Evolutionary conservation across 352 stramenopile genomes (phyloP).

Genomic region (Phytopythium litorale): DNA sequence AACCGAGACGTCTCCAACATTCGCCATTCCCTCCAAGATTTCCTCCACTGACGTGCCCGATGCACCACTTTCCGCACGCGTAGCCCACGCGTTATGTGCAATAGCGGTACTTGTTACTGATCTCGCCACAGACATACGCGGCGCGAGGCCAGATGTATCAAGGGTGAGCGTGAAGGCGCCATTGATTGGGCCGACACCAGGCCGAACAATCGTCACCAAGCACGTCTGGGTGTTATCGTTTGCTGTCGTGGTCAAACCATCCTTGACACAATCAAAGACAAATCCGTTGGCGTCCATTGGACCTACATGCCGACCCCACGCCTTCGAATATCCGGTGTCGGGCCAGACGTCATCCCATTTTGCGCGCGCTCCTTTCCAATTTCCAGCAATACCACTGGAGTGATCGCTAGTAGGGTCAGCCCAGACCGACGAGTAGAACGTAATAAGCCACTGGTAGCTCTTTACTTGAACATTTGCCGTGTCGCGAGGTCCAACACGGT

Average conservation of each 20-base stretch:
- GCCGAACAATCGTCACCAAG: constrained; percentile 12
- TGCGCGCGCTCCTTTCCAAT: constrained; percentile 86
- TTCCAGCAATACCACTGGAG: constrained; percentile 78
- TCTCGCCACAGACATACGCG: constrained; percentile 66
- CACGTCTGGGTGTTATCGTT: constrained; percentile 57
- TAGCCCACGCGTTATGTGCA: constrained; percentile 91
- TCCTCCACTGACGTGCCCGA: constrained; percentile 94
- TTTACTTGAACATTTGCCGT: constrained; percentile 62
- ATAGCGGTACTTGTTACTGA: constrained; percentile 78
- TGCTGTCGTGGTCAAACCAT: constrained; percentile 56
- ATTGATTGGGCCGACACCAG: constrained; percentile 82
- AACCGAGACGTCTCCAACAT: constrained; percentile 93
- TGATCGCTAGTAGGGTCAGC: constrained; percentile 90
- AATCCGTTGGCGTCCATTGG: constrained; percentile 55
- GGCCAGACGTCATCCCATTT: constrained; percentile 90
- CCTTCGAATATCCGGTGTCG: constrained; percentile 92
- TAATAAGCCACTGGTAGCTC: constrained; percentile 91
- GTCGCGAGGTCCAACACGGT: constrained; percentile 35
- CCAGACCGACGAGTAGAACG: constrained; percentile 93
- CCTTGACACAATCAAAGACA: constrained; percentile 50
- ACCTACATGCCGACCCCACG: constrained; percentile 96
- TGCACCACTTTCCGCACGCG: constrained; percentile 82
- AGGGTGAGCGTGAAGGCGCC: constrained; percentile 90
- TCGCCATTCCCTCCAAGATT: constrained; percentile 92
- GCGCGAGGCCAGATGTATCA: constrained; percentile 54